Evolutionary conservation across 2,329 filamentous ascomycete species (phyloP), one percentile per base, ranked within the genome.

Genomic region (Colletotrichum spinosum): DNA sequence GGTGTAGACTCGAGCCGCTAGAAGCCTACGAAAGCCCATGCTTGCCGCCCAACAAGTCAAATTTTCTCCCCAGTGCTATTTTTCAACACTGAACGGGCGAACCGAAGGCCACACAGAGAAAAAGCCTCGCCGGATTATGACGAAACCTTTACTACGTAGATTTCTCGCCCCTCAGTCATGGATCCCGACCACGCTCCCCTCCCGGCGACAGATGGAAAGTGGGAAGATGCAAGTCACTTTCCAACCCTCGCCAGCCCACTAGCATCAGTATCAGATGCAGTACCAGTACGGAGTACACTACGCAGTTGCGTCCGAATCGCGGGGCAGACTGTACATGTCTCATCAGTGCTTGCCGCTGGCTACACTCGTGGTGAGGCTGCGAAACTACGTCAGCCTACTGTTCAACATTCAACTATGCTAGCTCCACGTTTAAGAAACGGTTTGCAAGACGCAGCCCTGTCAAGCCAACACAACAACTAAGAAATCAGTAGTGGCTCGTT

Each of bases 1-100:
- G 67, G 67, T 69, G 67, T 68, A 68, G 67, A 54, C 46, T 37
- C 45, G 61, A 62, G 55, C 53, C 64, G 55, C 60, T 46, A 51
- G 39, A 41, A 53, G 63, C 52, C 48, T 49, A 35, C 49, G 41
- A 56, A 46, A 53, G 60, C 49, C 41, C 64, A 65, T 67, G 64
- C 38, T 55, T 60, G 64, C 64, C 60, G 51, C 60, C 60, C 60
- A 67, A 55, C 44, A 65, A 65, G 60, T 60, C 39, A 67, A n/a
- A 55, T 46, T 42, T 34, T 49, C 48, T 46, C 25, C 25, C 4
- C 35, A 52, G 41, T 63, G 52, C 58, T 45, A 34, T 53, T 57
- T 66, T 57, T 48, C 25, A 25, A 39, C 33, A 15, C 56, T 42
- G n/a, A 17, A 38, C 15, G 34, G 48, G 8, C 59, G 35, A 60